Conservation (phyloP, 2,329 filamentous ascomycete species). For the Cladosporium sp. region DNA sequence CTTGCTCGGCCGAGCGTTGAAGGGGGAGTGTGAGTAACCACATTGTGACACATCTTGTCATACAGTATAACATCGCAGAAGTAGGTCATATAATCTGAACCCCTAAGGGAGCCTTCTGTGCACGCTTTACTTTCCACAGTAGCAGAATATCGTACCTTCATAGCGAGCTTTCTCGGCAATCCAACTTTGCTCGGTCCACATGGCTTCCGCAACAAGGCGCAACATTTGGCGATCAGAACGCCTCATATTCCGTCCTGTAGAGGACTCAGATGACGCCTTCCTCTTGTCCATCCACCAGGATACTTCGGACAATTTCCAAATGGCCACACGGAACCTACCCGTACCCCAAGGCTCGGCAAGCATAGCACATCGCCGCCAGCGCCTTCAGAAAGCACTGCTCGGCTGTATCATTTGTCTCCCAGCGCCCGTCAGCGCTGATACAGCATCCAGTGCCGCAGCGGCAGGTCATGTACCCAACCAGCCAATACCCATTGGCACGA, state of each 20-base stretch:
- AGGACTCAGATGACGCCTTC: slow-evolving; percentile 32
- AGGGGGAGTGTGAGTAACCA: no score
- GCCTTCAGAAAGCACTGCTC: slow-evolving; percentile 29
- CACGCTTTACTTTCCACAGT: no score
- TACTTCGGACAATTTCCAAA: slow-evolving; percentile 8
- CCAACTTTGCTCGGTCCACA: not conserved
- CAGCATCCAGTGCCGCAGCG: not conserved
- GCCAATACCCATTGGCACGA: slow-evolving; percentile 32
- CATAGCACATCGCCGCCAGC: slow-evolving; percentile 25
- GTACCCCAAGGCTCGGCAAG: slow-evolving; percentile 28
- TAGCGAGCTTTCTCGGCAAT: no score
- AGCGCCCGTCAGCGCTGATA: slow-evolving; percentile 6
- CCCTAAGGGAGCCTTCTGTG: no score
- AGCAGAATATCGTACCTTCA: no score
- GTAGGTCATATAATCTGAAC: no score
- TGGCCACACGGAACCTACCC: slow-evolving; percentile 21
- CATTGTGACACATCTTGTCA: no score
- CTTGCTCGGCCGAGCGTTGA: no score
- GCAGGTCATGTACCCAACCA: not conserved
- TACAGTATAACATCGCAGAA: no score
- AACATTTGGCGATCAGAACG: slow-evolving; percentile 35
- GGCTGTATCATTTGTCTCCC: slow-evolving; percentile 37
- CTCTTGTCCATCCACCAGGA: slow-evolving; percentile 14
- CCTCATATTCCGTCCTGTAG: slow-evolving; percentile 37
- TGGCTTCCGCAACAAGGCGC: slow-evolving; percentile 9